Base-by-base conservation (phyloP, 768 basidiomycete species). In the Lactifluus echinatus region DNA sequence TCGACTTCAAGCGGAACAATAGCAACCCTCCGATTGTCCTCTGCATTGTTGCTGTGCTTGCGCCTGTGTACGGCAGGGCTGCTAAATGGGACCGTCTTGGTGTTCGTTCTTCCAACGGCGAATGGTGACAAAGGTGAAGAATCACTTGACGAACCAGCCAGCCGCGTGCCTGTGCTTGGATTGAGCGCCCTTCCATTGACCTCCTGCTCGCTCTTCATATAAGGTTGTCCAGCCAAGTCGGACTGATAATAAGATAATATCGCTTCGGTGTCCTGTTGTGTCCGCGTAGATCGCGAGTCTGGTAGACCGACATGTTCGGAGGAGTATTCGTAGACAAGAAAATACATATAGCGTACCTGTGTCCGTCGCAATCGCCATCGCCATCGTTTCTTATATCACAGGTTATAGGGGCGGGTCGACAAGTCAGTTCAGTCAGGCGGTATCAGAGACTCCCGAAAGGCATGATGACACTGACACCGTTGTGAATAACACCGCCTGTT, bases 221-320 rank as follows among this genome's bases (percentile, higher is more conserved):
- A 71, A 7, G 67, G 62, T 50, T 69, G 69, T 23, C 65, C 67
- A 59, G 81, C 76, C 55, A 78, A 71, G 56, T 79, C 71, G 8
- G 82, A 81, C 64, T 81, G 75, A 71, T 82, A 83, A 66, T 81
- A 79, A 19, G 76, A 76, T 50, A 79, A 66, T 59, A 78, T 76
- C 46, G 70, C 67, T 47, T 78, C 76, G 29, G 75, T 71, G 44
- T 79, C 77, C 50, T 65, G 66, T 39, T 71, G 69, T 8, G 63
- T 58, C 23, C 64, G 31, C 40, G 45, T 64, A 37, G 68, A 67
- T 42, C 70, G 66, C 48, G 59, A 44, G 8, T n/a, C 10, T 7
- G 50, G 44, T 4, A 40, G 5, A 31, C 10, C 31, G 31, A 7
- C 28, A 36, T 36, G 36, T 24, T 15, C 29, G 37, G 50, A 39